Conservation (phyloP, 805 yeast genomes). For the Metschnikowia lochheadii region DNA sequence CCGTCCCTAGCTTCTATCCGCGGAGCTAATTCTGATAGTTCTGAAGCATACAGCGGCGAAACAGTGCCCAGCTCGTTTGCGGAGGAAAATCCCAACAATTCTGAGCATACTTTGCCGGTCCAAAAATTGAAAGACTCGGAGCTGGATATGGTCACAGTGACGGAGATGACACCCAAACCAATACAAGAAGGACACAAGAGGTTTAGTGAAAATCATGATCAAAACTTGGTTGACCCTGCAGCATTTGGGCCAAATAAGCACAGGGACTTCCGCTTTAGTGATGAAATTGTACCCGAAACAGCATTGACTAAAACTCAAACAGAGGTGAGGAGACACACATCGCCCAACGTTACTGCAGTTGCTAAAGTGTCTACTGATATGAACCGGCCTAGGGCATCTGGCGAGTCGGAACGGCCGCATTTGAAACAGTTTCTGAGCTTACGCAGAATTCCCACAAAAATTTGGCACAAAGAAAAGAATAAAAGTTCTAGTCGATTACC, state of each 20-base stretch:
- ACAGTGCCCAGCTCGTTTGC: slow-evolving; percentile 17
- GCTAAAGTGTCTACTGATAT: slow-evolving; percentile 4
- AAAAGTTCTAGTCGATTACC: not conserved
- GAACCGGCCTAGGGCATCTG: not conserved
- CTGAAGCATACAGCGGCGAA: slow-evolving; percentile 17
- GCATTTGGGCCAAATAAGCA: not conserved
- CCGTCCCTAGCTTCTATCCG: slow-evolving; percentile 15
- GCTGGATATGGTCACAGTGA: slow-evolving; percentile 13
- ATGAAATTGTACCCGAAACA: not conserved
- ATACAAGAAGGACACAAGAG: not conserved
- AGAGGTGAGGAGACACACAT: slow-evolving; percentile 7
- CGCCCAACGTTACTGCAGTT: slow-evolving; percentile 4
- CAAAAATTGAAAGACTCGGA: slow-evolving; percentile 10
- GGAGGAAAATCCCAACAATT: slow-evolving; percentile 13
- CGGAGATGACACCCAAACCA: slow-evolving; percentile 4
- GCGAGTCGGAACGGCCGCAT: slow-evolving; percentile 8
- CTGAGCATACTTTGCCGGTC: slow-evolving; percentile 7
- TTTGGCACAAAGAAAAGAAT: slow-evolving; percentile 5
- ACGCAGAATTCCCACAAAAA: slow-evolving; percentile 10
- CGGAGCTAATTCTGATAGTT: slow-evolving; percentile 14
- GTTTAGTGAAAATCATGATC: not conserved
- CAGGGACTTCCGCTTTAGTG: not conserved
- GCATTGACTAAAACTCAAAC: not conserved
- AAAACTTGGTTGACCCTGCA: not conserved
- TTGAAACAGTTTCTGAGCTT: slow-evolving; percentile 9